Percentiles rank a stretch among this genome's conserved stretches.
phyloP scores from a whole-genome alignment of 1,284 basidiomycete species.

The Phaffia rhodozyma region DNA sequence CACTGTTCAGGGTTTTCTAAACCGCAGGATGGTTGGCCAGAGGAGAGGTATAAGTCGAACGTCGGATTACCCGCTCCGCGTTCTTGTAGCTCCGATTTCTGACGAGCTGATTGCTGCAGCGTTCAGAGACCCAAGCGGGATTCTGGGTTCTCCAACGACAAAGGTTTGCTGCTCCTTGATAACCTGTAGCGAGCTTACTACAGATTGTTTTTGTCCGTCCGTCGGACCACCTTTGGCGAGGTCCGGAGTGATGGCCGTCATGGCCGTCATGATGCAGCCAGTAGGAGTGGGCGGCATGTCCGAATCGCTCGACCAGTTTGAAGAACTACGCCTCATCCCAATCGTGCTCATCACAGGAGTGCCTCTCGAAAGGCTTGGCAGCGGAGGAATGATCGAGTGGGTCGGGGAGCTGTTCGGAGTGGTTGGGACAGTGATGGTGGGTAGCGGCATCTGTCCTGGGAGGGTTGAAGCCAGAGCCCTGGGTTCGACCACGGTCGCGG shows the following conservation, averaged over 20 bases:
- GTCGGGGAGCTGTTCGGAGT: slow-evolving; percentile 3
- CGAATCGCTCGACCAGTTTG: slow-evolving; percentile 5
- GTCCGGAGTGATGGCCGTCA: background rate
- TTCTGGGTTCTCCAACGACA: background rate
- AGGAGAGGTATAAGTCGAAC: background rate
- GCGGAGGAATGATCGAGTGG: background rate
- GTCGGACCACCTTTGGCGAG: background rate
- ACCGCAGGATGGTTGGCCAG: background rate
- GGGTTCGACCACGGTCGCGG: background rate
- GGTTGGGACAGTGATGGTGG: background rate
- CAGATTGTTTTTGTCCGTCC: background rate
- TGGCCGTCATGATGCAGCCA: background rate
- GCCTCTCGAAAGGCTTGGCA: background rate
- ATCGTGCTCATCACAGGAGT: no score
- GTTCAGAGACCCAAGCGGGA: no score
- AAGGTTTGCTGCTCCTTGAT: background rate
- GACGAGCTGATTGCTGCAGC: no score
- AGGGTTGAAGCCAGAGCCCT: background rate
- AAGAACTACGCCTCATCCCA: no score
- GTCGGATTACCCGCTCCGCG: background rate
- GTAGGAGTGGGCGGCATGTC: slow-evolving; percentile 17
- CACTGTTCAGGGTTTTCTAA: background rate
- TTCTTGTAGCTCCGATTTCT: no score
- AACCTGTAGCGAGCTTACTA: background rate
- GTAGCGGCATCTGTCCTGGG: background rate